Evolutionary conservation across 805 yeast species (phyloP).

Genomic region (Blastobotrys americana): DNA sequence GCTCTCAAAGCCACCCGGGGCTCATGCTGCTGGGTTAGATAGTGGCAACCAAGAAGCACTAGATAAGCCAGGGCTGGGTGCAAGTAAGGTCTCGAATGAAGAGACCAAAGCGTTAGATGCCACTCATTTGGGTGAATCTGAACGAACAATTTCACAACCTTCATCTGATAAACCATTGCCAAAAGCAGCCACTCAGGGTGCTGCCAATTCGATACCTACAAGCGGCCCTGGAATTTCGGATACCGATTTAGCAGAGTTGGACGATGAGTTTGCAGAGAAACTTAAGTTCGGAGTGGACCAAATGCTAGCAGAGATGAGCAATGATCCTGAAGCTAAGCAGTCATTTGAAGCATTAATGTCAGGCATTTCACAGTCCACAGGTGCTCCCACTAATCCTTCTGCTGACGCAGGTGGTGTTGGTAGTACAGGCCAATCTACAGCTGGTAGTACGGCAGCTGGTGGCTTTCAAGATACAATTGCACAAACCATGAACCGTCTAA

Average conservation of each 20-base stretch:
- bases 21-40: slow-evolving; percentile 2
- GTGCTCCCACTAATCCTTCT: slow-evolving; percentile 10
- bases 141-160: slow-evolving; percentile 17
- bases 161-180: slow-evolving; percentile 16
- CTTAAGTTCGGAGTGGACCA: slow-evolving; percentile 36
- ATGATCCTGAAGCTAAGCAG: slow-evolving; percentile 45
- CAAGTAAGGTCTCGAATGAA: background rate
- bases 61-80: background rate
- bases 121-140: background rate
- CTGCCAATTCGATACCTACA: background rate
- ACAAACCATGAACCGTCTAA: slow-evolving; percentile 71
- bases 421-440: slow-evolving; percentile 17
- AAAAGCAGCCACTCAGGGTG: background rate
- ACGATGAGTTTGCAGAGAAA: slow-evolving; percentile 34
- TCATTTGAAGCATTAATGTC: slow-evolving; percentile 42
- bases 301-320: slow-evolving; percentile 42
- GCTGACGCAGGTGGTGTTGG: slow-evolving; percentile 12
- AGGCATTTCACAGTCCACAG: slow-evolving; percentile 24
- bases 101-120: background rate
- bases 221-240: slow-evolving; percentile 11
- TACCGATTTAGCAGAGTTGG: slow-evolving; percentile 29
- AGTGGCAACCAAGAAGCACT: background rate
- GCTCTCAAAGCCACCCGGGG: slow-evolving; percentile 54
- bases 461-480: slow-evolving; percentile 67
- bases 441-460: slow-evolving; percentile 8